Conservation (phyloP, 257 asterid genomes). For the Salvia hispanica region DNA sequence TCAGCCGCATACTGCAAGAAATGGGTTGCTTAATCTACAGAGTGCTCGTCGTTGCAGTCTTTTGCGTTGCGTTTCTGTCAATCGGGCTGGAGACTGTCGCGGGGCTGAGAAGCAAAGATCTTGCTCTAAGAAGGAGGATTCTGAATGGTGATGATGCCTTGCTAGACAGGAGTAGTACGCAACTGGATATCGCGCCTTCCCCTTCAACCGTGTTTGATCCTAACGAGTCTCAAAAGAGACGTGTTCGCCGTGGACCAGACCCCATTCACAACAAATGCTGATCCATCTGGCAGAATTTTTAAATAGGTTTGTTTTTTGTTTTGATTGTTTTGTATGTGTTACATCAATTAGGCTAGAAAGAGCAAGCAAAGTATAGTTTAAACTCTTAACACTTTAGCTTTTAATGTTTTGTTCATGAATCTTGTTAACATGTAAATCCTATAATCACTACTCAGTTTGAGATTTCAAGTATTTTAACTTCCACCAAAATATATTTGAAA, state of each 20-base stretch:
- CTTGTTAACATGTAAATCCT: conserved; percentile 29
- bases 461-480: neutral
- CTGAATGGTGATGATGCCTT: conserved; percentile 44
- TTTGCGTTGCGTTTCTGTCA: conserved; percentile 49
- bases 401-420: conserved; percentile 11
- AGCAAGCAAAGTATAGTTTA: conserved; percentile 5
- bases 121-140: conserved; percentile 51
- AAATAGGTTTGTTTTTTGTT: conserved; percentile 37
- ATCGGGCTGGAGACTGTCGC: conserved; percentile 46
- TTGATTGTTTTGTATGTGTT: conserved; percentile 31
- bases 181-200: conserved; percentile 54
- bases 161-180: conserved; percentile 43
- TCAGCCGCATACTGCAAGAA: conserved; percentile 33
- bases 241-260: conserved; percentile 73
- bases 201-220: conserved; percentile 61
- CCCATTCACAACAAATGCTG: conserved; percentile 81
- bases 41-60: conserved; percentile 39
- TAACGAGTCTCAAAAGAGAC: conserved; percentile 61
- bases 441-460: neutral
- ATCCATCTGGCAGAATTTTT: no score
- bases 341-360: conserved; percentile 28
- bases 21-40: conserved; percentile 52
- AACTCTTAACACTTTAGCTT: conserved; percentile 33
- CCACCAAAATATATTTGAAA: neutral
- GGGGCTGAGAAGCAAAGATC: conserved; percentile 49